phyloP scores from a whole-genome alignment of 2,329 filamentous ascomycete genomes.

The Ascochyta fabae region DNA sequence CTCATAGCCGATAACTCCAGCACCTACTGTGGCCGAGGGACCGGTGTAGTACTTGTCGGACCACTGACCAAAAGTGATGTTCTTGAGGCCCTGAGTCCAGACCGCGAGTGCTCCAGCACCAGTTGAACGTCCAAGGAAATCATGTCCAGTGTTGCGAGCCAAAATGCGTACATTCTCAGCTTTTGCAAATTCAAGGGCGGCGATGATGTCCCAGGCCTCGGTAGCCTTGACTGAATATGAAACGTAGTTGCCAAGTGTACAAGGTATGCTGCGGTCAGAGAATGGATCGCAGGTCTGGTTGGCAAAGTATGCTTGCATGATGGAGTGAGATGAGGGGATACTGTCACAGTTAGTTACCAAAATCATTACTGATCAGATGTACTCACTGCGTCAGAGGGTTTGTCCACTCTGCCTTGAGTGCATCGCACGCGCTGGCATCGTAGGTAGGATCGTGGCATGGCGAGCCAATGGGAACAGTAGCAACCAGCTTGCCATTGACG shows the following conservation, averaged over 20 bases:
- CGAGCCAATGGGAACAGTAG: constrained; percentile 49
- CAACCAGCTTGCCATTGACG: constrained; percentile 47
- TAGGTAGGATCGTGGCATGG: constrained; percentile 43
- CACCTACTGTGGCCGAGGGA: constrained; percentile 34
- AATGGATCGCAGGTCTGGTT: constrained; percentile 29
- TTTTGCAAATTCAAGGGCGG: constrained; percentile 34
- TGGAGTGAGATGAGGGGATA: constrained; percentile 16
- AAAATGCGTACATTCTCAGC: constrained; percentile 36
- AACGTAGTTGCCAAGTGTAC: constrained; percentile 36
- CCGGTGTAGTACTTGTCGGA: constrained; percentile 33
- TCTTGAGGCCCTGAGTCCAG: constrained; percentile 42
- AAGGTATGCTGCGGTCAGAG: constrained; percentile 16
- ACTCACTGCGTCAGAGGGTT: constrained; percentile 22
- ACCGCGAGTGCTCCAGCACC: constrained; percentile 36
- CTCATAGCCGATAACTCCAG: constrained; percentile 38
- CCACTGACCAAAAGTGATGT: constrained; percentile 27
- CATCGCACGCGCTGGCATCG: constrained; percentile 20
- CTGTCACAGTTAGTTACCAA: constrained; percentile 3
- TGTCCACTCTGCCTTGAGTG: constrained; percentile 24
- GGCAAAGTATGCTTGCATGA: constrained; percentile 26
- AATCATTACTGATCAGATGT: constrained; percentile 20
- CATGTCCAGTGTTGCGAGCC: constrained; percentile 37
- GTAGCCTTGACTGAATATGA: constrained; percentile 48
- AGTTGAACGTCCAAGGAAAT: constrained; percentile 40
- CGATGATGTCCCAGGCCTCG: constrained; percentile 22